Conservation (phyloP, 2,329 filamentous ascomycete species). For the Botrytis galanthina region DNA sequence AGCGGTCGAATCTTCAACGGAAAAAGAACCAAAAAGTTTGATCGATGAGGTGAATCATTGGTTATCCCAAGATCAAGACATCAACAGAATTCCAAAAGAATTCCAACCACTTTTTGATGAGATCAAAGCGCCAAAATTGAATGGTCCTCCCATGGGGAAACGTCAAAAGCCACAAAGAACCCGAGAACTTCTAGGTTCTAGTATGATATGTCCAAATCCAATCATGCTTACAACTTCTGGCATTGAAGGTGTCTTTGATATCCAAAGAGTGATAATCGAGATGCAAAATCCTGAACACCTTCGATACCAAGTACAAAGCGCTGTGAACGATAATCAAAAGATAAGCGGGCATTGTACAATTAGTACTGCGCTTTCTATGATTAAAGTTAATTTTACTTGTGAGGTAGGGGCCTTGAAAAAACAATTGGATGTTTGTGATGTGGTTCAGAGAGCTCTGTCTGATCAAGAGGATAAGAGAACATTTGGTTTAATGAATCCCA, state of each 20-base stretch:
- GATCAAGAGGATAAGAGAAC: slow-evolving; percentile 26
- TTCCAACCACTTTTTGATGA: slow-evolving; percentile 20
- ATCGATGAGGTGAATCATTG: slow-evolving; percentile 20
- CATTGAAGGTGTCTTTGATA: slow-evolving; percentile 37
- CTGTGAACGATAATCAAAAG: slow-evolving; percentile 33
- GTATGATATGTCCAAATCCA: slow-evolving; percentile 40
- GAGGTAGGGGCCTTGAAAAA: slow-evolving; percentile 33
- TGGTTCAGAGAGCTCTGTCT: slow-evolving; percentile 34
- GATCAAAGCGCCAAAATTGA: slow-evolving; percentile 10
- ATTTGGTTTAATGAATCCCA: not conserved
- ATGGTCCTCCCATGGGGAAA: slow-evolving; percentile 6
- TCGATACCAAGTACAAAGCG: slow-evolving; percentile 32
- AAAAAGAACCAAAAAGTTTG: slow-evolving; percentile 15
- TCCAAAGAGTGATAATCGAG: slow-evolving; percentile 36
- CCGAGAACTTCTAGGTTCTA: slow-evolving; percentile 18
- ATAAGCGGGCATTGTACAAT: slow-evolving; percentile 38
- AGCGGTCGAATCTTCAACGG: not conserved
- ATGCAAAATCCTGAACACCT: slow-evolving; percentile 34
- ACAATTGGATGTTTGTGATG: slow-evolving; percentile 37
- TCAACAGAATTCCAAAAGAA: slow-evolving; percentile 18
- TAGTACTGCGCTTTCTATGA: slow-evolving; percentile 37
- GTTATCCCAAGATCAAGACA: slow-evolving; percentile 16
- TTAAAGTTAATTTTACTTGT: slow-evolving; percentile 37
- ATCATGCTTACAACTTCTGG: slow-evolving; percentile 38
- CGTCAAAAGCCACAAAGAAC: slow-evolving; percentile 17